Evolutionary conservation across 345 rosid genomes (phyloP).

Genomic region (Toxicodendron radicans): DNA sequence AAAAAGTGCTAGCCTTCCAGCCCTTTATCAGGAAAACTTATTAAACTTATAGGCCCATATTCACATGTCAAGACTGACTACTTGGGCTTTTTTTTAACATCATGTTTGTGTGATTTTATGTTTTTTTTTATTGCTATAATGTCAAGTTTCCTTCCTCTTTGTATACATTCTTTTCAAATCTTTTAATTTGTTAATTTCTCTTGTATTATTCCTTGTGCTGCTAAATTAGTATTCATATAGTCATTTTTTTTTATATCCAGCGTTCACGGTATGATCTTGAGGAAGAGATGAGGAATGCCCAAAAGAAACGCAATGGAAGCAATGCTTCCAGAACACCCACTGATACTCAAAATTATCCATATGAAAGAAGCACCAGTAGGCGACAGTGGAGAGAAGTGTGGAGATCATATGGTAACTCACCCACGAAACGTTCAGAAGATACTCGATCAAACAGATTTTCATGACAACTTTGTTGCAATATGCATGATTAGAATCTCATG

Average conservation of each 20-base stretch:
- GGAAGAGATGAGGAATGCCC: constrained; percentile 67
- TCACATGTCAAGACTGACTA: background rate
- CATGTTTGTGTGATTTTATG: background rate
- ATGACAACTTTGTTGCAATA: constrained; percentile 24
- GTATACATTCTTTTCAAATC: background rate
- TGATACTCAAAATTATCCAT: constrained; percentile 51
- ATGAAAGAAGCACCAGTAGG: constrained; percentile 48
- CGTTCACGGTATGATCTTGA: constrained; percentile 78
- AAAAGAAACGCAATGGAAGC: constrained; percentile 58
- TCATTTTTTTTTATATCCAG: constrained; percentile 40
- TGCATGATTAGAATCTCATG: constrained; percentile 2
- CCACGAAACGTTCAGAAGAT: constrained; percentile 38
- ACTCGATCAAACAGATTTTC: constrained; percentile 46
- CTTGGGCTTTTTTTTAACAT: background rate
- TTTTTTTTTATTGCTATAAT: background rate
- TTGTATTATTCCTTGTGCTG: background rate
- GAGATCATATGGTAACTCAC: constrained; percentile 42
- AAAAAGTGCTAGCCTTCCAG: background rate
- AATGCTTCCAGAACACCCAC: constrained; percentile 46
- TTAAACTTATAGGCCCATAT: background rate
- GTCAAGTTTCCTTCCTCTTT: background rate
- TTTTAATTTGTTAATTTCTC: background rate
- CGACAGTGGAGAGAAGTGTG: constrained; percentile 49
- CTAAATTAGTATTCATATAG: background rate
- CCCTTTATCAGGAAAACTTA: background rate